phyloP scores from a whole-genome alignment of 2,329 filamentous ascomycete species.

The Mollisia scopiformis region DNA sequence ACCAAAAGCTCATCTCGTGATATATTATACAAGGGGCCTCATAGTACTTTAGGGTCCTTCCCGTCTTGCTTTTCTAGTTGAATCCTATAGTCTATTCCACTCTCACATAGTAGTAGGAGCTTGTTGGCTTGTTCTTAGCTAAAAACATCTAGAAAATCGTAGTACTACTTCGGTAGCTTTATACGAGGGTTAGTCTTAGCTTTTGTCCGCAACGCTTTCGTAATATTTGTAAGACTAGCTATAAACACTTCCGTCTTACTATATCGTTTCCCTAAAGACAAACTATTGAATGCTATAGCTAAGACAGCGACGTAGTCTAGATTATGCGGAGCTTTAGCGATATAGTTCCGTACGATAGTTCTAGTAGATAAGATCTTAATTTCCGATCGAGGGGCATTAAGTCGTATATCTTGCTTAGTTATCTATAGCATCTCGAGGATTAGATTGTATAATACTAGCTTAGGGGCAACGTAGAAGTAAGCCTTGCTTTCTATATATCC shows the following conservation, averaged over 20 bases:
- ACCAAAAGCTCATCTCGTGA: constrained; percentile 14
- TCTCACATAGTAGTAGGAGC: no score
- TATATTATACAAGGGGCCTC: constrained; percentile 18
- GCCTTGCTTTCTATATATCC: neutral
- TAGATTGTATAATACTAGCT: neutral
- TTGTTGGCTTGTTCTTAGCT: no score
- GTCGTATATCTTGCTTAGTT: neutral
- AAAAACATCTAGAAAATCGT: no score
- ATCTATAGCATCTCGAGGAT: neutral
- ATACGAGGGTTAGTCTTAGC: neutral
- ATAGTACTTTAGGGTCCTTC: constrained; percentile 18
- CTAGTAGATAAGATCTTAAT: neutral
- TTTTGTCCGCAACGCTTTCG: neutral
- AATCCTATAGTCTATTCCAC: neutral
- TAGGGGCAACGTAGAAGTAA: neutral
- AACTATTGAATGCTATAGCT: neutral
- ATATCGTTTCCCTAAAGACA: neutral
- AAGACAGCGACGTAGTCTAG: no score
- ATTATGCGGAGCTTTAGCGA: neutral
- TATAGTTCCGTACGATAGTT: neutral
- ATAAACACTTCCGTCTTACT: neutral
- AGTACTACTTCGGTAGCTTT: neutral
- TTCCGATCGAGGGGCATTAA: neutral
- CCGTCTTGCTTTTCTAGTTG: neutral
- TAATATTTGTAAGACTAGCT: neutral